Evolutionary conservation across 352 stramenopile genomes (phyloP).

Genomic region (Phytopythium litorale): DNA sequence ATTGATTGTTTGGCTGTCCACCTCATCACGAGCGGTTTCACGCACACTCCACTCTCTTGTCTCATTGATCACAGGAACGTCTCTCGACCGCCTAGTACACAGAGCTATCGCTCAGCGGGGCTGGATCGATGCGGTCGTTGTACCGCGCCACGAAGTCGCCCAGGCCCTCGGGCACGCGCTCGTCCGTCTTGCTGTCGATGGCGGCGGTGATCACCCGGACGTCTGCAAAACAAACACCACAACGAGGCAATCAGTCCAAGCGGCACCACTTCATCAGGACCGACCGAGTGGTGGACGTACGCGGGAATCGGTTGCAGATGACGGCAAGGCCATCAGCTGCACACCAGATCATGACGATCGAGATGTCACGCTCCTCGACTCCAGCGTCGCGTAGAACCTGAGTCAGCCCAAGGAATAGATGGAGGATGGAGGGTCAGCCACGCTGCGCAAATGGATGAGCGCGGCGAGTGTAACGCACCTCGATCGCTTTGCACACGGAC

Average conservation of each 20-base stretch:
- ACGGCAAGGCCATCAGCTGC: slow-evolving; percentile 22
- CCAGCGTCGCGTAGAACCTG: slow-evolving; percentile 24
- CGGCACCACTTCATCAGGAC: neutral
- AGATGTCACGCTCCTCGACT: slow-evolving; percentile 29
- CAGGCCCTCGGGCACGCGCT: slow-evolving; percentile 27
- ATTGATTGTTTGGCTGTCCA: too few species aligned
- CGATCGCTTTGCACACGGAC: slow-evolving; percentile 29
- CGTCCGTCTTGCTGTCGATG: slow-evolving; percentile 26
- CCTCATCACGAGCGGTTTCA: neutral
- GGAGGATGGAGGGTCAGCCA: neutral
- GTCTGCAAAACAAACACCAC: slow-evolving; percentile 8
- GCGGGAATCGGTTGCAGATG: slow-evolving; percentile 31
- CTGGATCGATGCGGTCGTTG: slow-evolving; percentile 14
- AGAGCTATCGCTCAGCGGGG: neutral
- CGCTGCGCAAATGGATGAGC: neutral
- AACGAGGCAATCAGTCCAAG: neutral
- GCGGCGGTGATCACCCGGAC: slow-evolving; percentile 33
- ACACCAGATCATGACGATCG: slow-evolving; percentile 34
- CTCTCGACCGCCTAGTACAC: neutral
- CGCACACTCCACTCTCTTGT: neutral
- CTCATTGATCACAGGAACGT: neutral
- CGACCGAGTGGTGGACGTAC: slow-evolving; percentile 11
- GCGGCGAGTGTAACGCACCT: slow-evolving; percentile 10
- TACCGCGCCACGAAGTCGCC: slow-evolving; percentile 45
- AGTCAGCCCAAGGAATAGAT: slow-evolving; percentile 3